Evolutionary conservation across 2,329 filamentous ascomycete species (phyloP).

Genomic region (Colletotrichum melonis): DNA sequence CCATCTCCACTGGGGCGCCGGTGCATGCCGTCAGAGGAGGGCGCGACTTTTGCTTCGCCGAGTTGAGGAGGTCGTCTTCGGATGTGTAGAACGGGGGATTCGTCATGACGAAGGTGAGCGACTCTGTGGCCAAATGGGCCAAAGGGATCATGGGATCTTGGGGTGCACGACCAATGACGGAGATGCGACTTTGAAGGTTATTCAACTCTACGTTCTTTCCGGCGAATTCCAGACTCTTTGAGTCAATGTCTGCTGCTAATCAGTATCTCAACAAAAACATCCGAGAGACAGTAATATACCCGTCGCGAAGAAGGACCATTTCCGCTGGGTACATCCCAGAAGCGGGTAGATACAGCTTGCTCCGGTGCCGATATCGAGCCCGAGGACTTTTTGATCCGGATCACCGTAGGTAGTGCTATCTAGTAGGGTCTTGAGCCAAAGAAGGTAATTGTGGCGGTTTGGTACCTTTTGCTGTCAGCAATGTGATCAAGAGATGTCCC

Average conservation of each 20-base stretch:
- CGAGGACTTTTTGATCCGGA: constrained; percentile 64
- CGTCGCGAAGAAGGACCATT: constrained; percentile 81
- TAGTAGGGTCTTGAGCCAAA: constrained; percentile 87
- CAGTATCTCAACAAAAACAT: background rate
- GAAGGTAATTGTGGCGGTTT: constrained; percentile 86
- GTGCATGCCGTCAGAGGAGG: constrained; percentile 81
- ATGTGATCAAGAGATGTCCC: background rate
- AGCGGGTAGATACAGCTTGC: constrained; percentile 93
- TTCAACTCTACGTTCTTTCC: constrained; percentile 76
- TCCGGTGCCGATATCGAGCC: constrained; percentile 90
- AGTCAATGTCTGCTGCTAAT: constrained; percentile 74
- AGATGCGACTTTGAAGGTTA: constrained; percentile 71
- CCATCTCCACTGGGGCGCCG: constrained; percentile 86
- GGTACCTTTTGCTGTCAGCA: constrained; percentile 56
- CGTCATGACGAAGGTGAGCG: constrained; percentile 87
- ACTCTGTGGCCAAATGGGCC: constrained; percentile 58
- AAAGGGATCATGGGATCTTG: constrained; percentile 72
- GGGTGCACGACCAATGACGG: constrained; percentile 65
- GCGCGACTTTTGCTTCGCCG: constrained; percentile 73
- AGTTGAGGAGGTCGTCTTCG: constrained; percentile 72
- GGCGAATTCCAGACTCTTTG: constrained; percentile 74
- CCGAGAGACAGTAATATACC: constrained; percentile 42
- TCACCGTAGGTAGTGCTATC: constrained; percentile 73
- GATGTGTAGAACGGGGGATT: constrained; percentile 97
- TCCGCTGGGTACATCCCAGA: constrained; percentile 76